Conservation (phyloP, 2,329 filamentous ascomycete genomes). For the Colletotrichum zoysiae region DNA sequence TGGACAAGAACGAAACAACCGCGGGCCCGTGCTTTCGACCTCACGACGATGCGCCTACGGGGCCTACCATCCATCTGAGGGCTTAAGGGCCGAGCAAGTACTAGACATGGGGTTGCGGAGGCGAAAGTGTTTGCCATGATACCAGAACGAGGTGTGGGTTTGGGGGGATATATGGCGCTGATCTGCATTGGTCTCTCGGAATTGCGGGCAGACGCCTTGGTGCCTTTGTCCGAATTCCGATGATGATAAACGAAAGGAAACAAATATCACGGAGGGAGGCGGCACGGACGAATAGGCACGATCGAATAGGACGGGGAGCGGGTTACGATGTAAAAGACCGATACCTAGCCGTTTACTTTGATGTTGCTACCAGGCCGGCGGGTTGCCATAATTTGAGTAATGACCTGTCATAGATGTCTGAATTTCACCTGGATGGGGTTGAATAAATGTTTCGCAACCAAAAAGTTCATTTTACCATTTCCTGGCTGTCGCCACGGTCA, state of each 20-base stretch:
- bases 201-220: slow-evolving; percentile 23
- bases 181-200: slow-evolving; percentile 19
- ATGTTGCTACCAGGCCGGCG: slow-evolving; percentile 41
- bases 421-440: not conserved
- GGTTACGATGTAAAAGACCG: slow-evolving; percentile 42
- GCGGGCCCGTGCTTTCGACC: slow-evolving; percentile 5
- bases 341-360: slow-evolving; percentile 42
- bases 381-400: slow-evolving; percentile 44
- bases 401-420: slow-evolving; percentile 30
- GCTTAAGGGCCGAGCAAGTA: slow-evolving; percentile 3
- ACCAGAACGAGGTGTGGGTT: slow-evolving; percentile 35
- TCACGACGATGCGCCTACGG: slow-evolving; percentile 24
- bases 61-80: slow-evolving; percentile 34
- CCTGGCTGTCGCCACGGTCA: too few relatives aligned
- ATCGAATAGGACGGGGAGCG: slow-evolving; percentile 16
- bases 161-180: slow-evolving; percentile 15
- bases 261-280: slow-evolving; percentile 18
- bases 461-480: too few relatives aligned
- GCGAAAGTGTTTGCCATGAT: slow-evolving; percentile 34
- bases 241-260: slow-evolving; percentile 39
- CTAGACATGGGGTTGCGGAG: slow-evolving; percentile 26
- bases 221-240: slow-evolving; percentile 34
- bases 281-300: not conserved
- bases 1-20: slow-evolving; percentile 22
- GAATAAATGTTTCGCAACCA: not conserved